Evolutionary conservation across 2,329 filamentous ascomycete species (phyloP).

Genomic region (Dissoconium aciculare): DNA sequence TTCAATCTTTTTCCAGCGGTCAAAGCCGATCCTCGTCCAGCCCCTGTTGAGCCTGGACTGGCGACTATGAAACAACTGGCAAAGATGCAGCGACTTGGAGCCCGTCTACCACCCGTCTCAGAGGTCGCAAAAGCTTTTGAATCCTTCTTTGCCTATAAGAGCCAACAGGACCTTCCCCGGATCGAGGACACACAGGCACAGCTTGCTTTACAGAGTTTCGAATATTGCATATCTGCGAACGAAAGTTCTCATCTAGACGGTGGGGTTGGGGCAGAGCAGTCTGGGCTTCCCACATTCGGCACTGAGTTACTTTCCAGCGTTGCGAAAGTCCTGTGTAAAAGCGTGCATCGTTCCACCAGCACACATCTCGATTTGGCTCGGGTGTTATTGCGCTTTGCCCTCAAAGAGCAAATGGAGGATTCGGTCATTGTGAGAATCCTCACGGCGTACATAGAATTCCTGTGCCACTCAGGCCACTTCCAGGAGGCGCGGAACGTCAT

Average conservation of each 20-base stretch:
- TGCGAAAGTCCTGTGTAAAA: no score
- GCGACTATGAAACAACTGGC: no score
- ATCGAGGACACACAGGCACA: constrained; percentile 54
- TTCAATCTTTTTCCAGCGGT: constrained; percentile 42
- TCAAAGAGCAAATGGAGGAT: no score
- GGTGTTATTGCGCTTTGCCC: constrained; percentile 15
- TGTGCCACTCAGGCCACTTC: constrained; percentile 24
- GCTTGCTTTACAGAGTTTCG: constrained; percentile 44
- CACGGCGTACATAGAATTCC: not conserved
- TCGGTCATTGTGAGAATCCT: not conserved
- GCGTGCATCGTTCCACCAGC: constrained; percentile 14
- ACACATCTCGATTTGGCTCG: constrained; percentile 29
- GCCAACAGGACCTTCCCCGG: constrained; percentile 31
- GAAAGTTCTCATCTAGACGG: no score
- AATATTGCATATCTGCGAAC: constrained; percentile 43
- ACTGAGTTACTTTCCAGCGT: no score
- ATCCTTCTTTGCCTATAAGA: constrained; percentile 41
- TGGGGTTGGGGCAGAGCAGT: no score
- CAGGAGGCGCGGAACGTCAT: constrained; percentile 28
- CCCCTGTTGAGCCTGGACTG: no score
- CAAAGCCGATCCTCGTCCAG: no score
- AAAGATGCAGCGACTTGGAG: constrained; percentile 45
- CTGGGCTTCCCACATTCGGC: no score
- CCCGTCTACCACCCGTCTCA: constrained; percentile 48
- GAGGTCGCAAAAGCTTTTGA: constrained; percentile 52